phyloP scores from a whole-genome alignment of 2,329 filamentous ascomycete genomes.

The Nothomitra cinnamomea region DNA sequence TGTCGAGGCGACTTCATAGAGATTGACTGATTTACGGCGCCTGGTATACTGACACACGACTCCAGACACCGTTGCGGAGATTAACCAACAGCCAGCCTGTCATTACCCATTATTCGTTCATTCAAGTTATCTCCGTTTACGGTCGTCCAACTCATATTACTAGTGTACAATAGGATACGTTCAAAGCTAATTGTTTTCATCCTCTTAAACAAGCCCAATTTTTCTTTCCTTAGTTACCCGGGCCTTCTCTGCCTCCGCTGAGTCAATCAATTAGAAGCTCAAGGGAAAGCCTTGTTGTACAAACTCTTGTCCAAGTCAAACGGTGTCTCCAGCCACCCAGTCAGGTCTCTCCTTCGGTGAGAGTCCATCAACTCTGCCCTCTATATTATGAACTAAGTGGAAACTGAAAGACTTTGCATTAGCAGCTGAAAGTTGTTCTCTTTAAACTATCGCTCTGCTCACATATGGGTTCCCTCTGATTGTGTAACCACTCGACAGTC shows the following conservation, averaged over 20 bases:
- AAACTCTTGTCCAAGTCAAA: no score
- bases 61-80: neutral
- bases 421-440: no score
- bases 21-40: neutral
- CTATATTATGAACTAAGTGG: no score
- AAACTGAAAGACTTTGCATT: no score
- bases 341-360: no score
- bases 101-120: neutral
- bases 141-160: neutral
- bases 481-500: neutral
- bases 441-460: no score
- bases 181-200: neutral
- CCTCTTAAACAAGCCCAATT: neutral
- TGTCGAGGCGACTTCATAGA: neutral
- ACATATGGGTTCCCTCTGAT: neutral
- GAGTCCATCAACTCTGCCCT: no score
- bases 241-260: no score
- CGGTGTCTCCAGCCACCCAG: no score
- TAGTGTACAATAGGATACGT: no score
- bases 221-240: neutral
- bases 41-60: slow-evolving; percentile 1
- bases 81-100: slow-evolving; percentile 2
- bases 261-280: no score
- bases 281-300: no score
- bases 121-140: neutral